Conservation (phyloP, 2,329 filamentous ascomycete genomes). For the Xylariomycetidae sp. region DNA sequence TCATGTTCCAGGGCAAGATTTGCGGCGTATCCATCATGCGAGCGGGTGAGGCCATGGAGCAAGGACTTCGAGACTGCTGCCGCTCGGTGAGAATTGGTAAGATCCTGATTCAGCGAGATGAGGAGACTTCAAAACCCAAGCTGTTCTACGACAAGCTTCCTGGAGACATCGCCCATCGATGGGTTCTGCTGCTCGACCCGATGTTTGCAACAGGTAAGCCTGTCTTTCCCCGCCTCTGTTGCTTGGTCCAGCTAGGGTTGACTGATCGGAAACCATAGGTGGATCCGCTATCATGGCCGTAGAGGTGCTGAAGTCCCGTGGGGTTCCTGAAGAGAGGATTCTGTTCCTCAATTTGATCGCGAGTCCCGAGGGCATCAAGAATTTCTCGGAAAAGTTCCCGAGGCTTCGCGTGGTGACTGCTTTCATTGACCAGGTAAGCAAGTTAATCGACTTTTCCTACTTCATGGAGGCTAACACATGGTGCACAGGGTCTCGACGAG, state of each 20-base stretch:
- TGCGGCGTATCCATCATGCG: conserved; percentile 98
- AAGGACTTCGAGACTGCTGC: conserved; percentile 92
- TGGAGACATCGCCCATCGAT: conserved; percentile 84
- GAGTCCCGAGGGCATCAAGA: conserved; percentile 86
- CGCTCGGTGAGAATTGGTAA: conserved; percentile 97
- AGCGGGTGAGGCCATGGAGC: conserved; percentile 97
- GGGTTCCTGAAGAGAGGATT: conserved; percentile 91
- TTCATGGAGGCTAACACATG: conserved; percentile 16
- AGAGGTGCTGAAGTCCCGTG: conserved; percentile 80
- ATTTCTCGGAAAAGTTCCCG: conserved; percentile 84
- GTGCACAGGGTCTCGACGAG: conserved; percentile 73
- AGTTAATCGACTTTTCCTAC: not conserved
- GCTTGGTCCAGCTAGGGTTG: too few relatives aligned
- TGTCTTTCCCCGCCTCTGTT: too few relatives aligned
- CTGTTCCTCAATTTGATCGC: conserved; percentile 95
- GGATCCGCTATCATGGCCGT: conserved; percentile 97
- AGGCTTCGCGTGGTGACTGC: conserved; percentile 88
- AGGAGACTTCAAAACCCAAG: conserved; percentile 86
- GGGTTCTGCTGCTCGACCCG: conserved; percentile 92
- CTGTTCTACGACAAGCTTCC: conserved; percentile 98
- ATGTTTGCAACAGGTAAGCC: conserved; percentile 91
- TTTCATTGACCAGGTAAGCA: conserved; percentile 73
- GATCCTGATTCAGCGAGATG: conserved; percentile 94
- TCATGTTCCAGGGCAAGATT: conserved; percentile 96
- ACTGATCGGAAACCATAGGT: conserved; percentile 55